Evolutionary conservation across 371 early-diverging fungal genomes (phyloP), one percentile per base, ranked within the genome.

Genomic region (Funneliformis caledonium): DNA sequence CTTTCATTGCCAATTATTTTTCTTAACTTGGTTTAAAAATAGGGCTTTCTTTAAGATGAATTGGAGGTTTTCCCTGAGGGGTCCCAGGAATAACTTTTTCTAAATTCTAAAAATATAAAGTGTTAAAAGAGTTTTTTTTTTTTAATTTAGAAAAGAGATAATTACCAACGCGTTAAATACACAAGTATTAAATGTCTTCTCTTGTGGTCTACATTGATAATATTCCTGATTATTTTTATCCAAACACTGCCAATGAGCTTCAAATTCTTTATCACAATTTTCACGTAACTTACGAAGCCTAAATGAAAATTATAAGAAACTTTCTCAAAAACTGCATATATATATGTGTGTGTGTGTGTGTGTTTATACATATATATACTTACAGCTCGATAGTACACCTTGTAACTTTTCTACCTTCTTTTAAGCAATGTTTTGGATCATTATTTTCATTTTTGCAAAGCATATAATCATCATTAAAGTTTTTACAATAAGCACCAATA

Each of bases 401-500:
- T 48, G 98, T 98, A 81, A 97, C 98, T 82, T 95, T 95, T 82
- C 97, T 92, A 19, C 98, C 98, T 82, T 97, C 98, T 87, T 91
- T 90, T 80, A 97, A 87, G 84, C 98, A 98, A 82, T 95, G 94
- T 80, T 90, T 88, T 22, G 98, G 98, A 83, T 97, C 94, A 81
- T 90, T 89, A 87, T 90, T 94, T 83, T 97, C 97, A 82, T 90
- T 88, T 89, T 97, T 98, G 91, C 98, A 98, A 72, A 96, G 91
- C 95, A 98, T 96, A 84, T 94, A 98, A 85, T 98, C 98, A 82
- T 97, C 97, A 82, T 92, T 94, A 89, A 95, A 97, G 78, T 92
- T 93, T 86, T 94, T 93, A 93, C 98, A 98, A 84, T 92, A 91
- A 73, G 90, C 86, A 59, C 94, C 96, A 83, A 98, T 93, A 86